Base-by-base conservation (phyloP, 2,329 filamentous ascomycete genomes). In the Epichloe sp. region DNA sequence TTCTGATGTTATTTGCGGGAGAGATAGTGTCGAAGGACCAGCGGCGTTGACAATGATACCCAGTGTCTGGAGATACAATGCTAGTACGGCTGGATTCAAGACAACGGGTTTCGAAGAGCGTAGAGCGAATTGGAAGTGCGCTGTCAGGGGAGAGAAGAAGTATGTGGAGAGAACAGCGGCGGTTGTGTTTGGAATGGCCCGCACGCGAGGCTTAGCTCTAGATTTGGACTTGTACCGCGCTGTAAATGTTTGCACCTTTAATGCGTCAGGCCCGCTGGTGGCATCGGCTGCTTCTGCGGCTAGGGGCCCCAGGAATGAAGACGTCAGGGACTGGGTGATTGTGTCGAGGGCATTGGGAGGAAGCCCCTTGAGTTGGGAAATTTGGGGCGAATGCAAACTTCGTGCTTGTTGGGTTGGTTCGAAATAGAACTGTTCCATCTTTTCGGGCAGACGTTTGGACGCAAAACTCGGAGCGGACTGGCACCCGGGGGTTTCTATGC, bases 171-270 rank as follows among this genome's bases (percentile, higher is more conserved):
- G 79, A 26, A 95, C 71, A 48, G 83, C 80, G 40, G 90, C 85
- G 0, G 95, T 81, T 8, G 83, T 83, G 62, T 95, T 95, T 11
- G 85, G 78, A 14, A 85, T 83, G 3, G 82, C 71, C 50, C 77
- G 77, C 34, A 74, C 57, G 15, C 71, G 70, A 1, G 70, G 70
- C 52, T 62, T 68, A 17, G 60, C 46, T 52, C 65, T 65, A 1
- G 59, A 53, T 49, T 56, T 64, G 38, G 62, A 60, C 53, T 62
- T 73, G 58, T 67, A 66, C 2, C 62, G 66, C 0, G 86, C 87
- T 11, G 85, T 91, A 67, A 97, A 95, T 2, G 85, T 95, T 31
- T 88, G 82, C 21, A 97, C 79, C 69, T 97, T 97, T 44, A 98
- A 79, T 5, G 85, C 79, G 57, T 89, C 82, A 0, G 93, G 90